phyloP scores from a whole-genome alignment of 2,329 filamentous ascomycete genomes.

The Fusarium nematophilum region DNA sequence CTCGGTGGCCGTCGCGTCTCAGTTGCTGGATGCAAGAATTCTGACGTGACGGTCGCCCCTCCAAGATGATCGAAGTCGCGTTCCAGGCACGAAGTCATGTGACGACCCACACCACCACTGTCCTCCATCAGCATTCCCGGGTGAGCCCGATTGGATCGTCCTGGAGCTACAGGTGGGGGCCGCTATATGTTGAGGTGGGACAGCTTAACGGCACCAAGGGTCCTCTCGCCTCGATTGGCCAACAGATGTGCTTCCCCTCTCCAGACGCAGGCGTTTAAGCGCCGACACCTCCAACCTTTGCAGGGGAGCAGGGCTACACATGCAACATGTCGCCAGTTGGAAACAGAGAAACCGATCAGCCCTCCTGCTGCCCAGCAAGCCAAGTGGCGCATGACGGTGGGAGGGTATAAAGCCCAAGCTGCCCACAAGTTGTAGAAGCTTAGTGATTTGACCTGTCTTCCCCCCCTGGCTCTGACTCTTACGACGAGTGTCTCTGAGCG shows the following conservation, averaged over 20 bases:
- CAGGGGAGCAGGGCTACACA: slow-evolving; percentile 25
- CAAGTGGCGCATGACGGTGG: slow-evolving; percentile 34
- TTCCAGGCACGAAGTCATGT: slow-evolving; percentile 41
- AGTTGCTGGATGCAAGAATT: slow-evolving; percentile 4
- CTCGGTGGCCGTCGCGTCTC: slow-evolving; percentile 34
- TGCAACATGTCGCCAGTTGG: slow-evolving; percentile 42
- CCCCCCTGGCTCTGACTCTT: slow-evolving; percentile 1
- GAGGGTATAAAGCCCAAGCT: slow-evolving; percentile 41
- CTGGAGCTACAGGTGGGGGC: slow-evolving; percentile 25
- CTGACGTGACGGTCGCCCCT: slow-evolving; percentile 36
- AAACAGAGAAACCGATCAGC: slow-evolving; percentile 38
- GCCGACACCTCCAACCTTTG: slow-evolving; percentile 43
- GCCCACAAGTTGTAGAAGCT: slow-evolving; percentile 32
- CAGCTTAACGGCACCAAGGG: slow-evolving; percentile 41
- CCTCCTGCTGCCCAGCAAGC: slow-evolving; percentile 27
- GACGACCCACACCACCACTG: neutral
- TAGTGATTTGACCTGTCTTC: slow-evolving; percentile 8
- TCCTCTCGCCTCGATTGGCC: slow-evolving; percentile 39
- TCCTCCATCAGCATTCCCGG: too few species aligned
- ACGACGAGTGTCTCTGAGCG: slow-evolving; percentile 22
- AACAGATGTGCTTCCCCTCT: slow-evolving; percentile 37
- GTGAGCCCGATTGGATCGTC: too few species aligned
- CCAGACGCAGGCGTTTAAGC: slow-evolving; percentile 44
- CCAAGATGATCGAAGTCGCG: slow-evolving; percentile 23
- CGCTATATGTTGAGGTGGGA: slow-evolving; percentile 41